Evolutionary conservation across 768 basidiomycete species (phyloP).

Genomic region (Clavulina sp.): DNA sequence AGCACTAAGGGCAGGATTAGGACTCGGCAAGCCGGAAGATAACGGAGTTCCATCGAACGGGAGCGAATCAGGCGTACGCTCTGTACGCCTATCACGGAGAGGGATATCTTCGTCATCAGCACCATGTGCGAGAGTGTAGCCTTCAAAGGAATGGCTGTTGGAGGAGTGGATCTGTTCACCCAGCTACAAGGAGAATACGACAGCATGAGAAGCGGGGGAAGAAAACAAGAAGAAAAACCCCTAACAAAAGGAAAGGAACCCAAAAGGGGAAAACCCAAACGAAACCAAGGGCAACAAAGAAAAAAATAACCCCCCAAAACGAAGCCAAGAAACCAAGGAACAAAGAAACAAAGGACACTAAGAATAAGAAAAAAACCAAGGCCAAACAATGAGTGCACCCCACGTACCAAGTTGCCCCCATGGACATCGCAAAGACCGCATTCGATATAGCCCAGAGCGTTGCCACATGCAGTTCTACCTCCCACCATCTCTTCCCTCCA

Average conservation of each 20-base stretch:
- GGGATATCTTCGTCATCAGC: neutral
- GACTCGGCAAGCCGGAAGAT: neutral
- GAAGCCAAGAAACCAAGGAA: constrained; percentile 45
- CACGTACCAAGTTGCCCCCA: constrained; percentile 71
- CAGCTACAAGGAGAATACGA: constrained; percentile 30
- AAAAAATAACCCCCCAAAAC: constrained; percentile 50
- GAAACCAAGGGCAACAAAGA: constrained; percentile 68
- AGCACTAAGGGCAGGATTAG: neutral
- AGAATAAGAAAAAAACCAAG: too few relatives aligned
- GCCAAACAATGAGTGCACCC: too few relatives aligned
- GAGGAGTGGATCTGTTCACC: constrained; percentile 49
- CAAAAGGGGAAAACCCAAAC: constrained; percentile 89
- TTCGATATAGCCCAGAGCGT: constrained; percentile 68
- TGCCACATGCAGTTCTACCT: constrained; percentile 31
- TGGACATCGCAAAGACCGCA: constrained; percentile 50
- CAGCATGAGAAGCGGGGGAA: neutral
- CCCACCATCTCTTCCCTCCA: neutral
- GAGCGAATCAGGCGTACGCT: neutral
- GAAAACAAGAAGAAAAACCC: constrained; percentile 7
- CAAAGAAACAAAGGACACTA: too few relatives aligned
- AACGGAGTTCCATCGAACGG: neutral
- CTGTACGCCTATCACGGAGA: neutral
- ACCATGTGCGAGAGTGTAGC: neutral
- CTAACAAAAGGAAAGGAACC: constrained; percentile 70
- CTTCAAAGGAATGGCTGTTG: neutral